Evolutionary conservation across 345 rosid genomes (phyloP), one percentile per base, ranked within the genome.

Genomic region (Erodium maritimum): DNA sequence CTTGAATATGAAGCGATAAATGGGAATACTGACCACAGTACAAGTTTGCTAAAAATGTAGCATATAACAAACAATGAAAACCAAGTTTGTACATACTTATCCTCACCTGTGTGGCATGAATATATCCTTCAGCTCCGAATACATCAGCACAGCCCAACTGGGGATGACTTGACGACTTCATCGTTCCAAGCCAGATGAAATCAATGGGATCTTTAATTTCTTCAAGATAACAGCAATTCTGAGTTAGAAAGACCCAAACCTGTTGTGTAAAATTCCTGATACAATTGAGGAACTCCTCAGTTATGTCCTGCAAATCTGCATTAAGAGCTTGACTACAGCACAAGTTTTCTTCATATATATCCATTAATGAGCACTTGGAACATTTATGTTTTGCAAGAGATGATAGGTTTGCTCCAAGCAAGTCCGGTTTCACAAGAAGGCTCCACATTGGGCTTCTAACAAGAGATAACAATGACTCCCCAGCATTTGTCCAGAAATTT

Each of bases 401-500:
- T 16, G 59, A 23, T 16, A 2, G 22, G 33, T 59, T 54, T 55
- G 73, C 58, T 48, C 4, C 21, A 23, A 71, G 60, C 4, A 23
- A 55, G 10, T 33, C 66, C 17, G 19, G 0, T 42, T 73, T 57
- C 29, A 52, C 73, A 58, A 52, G 53, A 5, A 42, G 64, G 61
- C 56, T 56, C 87, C 80, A 72, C 0, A 5, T 51, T 5, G 61
- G 64, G 70, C 67, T 77, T 62, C 61, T 50, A 25, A 78, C 70
- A 19, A 88, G 71, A 52, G 73, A 59, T 53, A 81, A 21, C 19
- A 91, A 73, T 12, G 79, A 79, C 55, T 91, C 91, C 18, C 96
- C 91, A 14, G 90, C 91, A 60, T 50, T 71, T 54, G 50, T 66
- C 95, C 91, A 88, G 77, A 77, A 80, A 61, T 65, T 80, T 33